Evolutionary conservation across 1,284 basidiomycete genomes (phyloP).

Genomic region (Moesziomyces sp.): DNA sequence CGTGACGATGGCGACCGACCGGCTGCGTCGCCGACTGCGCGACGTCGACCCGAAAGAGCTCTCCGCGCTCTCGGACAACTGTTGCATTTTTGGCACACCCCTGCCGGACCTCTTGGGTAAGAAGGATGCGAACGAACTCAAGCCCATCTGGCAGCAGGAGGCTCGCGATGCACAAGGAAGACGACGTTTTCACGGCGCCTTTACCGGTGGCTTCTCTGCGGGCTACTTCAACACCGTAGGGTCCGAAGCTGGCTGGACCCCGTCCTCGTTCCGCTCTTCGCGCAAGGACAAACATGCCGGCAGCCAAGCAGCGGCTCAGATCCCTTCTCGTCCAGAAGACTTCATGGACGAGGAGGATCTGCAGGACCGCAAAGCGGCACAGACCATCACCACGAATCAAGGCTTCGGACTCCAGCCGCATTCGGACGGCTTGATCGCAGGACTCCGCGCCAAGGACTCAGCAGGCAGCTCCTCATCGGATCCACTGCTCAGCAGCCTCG

Average conservation of each 20-base stretch:
- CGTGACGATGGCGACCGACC: constrained; percentile 69
- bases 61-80: constrained; percentile 81
- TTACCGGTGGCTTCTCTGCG: constrained; percentile 96
- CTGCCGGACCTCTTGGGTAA: constrained; percentile 85
- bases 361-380: constrained; percentile 79
- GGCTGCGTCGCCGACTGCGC: constrained; percentile 76
- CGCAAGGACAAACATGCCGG: constrained; percentile 68
- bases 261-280: constrained; percentile 77
- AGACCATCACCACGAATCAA: constrained; percentile 49
- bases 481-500: background rate
- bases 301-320: constrained; percentile 60
- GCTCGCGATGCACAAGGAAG: constrained; percentile 94
- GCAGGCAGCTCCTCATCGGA: background rate
- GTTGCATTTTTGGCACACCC: constrained; percentile 92
- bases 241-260: constrained; percentile 96
- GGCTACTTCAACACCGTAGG: constrained; percentile 97
- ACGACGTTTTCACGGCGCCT: constrained; percentile 91
- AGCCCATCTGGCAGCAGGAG: constrained; percentile 97
- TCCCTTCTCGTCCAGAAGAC: constrained; percentile 78
- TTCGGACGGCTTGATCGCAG: background rate
- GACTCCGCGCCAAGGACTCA: background rate
- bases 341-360: constrained; percentile 99
- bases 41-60: constrained; percentile 81
- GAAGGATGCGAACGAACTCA: constrained; percentile 89
- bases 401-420: too few species aligned